Evolutionary conservation across 2,329 filamentous ascomycete species (phyloP), one percentile per base, ranked within the genome.

Genomic region (Thelonectria olida): DNA sequence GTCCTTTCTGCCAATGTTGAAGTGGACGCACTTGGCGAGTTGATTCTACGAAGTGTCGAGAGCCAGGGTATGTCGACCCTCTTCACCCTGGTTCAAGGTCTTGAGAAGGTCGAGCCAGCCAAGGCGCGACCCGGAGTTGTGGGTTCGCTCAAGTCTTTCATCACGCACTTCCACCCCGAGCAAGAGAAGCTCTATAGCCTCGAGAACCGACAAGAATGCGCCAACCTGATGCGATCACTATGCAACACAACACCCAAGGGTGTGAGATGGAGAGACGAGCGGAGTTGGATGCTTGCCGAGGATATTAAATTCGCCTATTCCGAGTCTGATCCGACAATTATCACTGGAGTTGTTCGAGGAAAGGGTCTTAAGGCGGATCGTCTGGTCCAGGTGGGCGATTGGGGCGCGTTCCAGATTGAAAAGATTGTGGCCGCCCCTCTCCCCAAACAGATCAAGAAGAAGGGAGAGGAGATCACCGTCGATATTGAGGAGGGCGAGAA

Each of bases 241-340:
- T 99, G 96, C 82, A 97, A 90, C 66, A 93, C 91, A 34, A 93
- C 91, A 42, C 95, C 96, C 10, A 98, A 97, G 80, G 96, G 96
- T 1, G 87, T 99, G n/a, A 84, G 90, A 65, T 99, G 96, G 96
- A 88, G 96, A 70, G 96, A 99, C 53, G 93, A 97, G 67, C 87
- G 96, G 68, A 97, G 93, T 71, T 99, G 96, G 92, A 92, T 99
- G 90, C 81, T 97, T 58, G 88, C 95, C 5, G 96, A 99, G 67
- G 86, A 94, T 25, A 82, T 97, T 54, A 80, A 86, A 68, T 97
- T 93, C 84, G 84, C 87, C 10, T 83, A 86, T 25, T 82, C 79
- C 5, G 83, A 84, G 10, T 81, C 84, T 1, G 84, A 86, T n/a
- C 81, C 88, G 41, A 91, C 92, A 8, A 81, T 94, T 7, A 74